Evolutionary conservation across 169 alveolate genomes (phyloP), one percentile per base, ranked within the genome.

Genomic region (Plasmodium blacklocki): DNA sequence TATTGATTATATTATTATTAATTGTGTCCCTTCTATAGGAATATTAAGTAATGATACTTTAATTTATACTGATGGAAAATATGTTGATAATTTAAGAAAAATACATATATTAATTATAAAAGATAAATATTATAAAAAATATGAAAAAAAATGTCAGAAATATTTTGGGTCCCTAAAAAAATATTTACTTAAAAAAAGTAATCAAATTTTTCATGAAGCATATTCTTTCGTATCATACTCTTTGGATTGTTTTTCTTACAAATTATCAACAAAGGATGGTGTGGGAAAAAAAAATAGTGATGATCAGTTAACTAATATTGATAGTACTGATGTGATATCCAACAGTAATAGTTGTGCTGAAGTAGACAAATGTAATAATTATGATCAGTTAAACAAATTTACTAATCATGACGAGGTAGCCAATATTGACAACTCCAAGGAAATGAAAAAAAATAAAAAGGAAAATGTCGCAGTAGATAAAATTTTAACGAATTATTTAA

Each of bases 61-160:
- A 52, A 78, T 78, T 52, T 78, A 78, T 71, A 78, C 89, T 19
- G 80, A 78, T 78, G 89, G 89, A 14, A 78, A 78, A 78, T 78
- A 59, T 70, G 89, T 66, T 18, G 78, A 78, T 47, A 64, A 63
- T 64, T 78, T 78, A 64, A 64, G 21, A 26, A 78, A 78, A 78
- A 78, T 78, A 29, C 78, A 78, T 9, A 58, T 78, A 29, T 49
- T 78, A 78, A 78, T 78, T 50, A 78, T 78, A 64, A 68, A 60
- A 47, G 89, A 78, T 49, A 78, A 32, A 78, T 4, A 78, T 59
- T 78, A 78, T 29, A 78, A 78, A 49, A 78, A 64, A 63, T 78
- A 78, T 78, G 78, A 78, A 15, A 63, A 52, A 78, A 78, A 64
- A 50, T 14, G 64, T 43, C 64, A 78, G 52, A 78, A 54, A 50